Evolutionary conservation across 305 asterid genomes (phyloP), one percentile per base, ranked within the genome.

Genomic region (Fraxinus sp.): DNA sequence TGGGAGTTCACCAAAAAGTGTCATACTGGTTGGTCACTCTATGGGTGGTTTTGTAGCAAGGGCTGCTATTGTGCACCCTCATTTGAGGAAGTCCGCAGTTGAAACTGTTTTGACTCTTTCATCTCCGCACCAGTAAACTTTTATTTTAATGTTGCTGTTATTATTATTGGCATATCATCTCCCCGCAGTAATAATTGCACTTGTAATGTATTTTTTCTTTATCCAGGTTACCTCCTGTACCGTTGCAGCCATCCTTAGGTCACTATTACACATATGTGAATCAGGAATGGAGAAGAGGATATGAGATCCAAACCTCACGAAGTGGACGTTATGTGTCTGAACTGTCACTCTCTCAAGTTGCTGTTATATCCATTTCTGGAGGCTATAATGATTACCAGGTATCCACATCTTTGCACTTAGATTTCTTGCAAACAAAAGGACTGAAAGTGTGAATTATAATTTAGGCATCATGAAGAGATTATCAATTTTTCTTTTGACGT

Each of bases 41-140:
- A 94, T 96, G 99, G 99, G 99, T 79, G 99, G 99, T 84, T 96
- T 96, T 90, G 98, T 96, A 88, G 98, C 98, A 79, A 93, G 99
- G 87, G 98, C 99, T 79, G 98, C 95, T 83, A 88, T 89, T 41
- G 91, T 96, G 89, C 98, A 94, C 88, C 98, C 98, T 80, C 85
- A 87, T 80, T 86, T 96, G 91, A 92, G 98, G 89, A 94, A 90
- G 91, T 93, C 89, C 78, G 87, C 98, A 81, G 97, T 96, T 83
- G 94, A 94, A 87, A 96, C 99, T 88, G 82, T 94, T 88, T 84
- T 96, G 85, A 96, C 99, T 16, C 98, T 96, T 84, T 94, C 98
- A 84, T 88, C 97, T 78, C 99, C 99, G 44, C 99, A 96, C 91
- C 99, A 94, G 99, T 96, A 90, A 90, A 80, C 66, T 85, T 82